Base-by-base conservation (phyloP, 805 yeast species). In the Grigorovia yakushimaensis region DNA sequence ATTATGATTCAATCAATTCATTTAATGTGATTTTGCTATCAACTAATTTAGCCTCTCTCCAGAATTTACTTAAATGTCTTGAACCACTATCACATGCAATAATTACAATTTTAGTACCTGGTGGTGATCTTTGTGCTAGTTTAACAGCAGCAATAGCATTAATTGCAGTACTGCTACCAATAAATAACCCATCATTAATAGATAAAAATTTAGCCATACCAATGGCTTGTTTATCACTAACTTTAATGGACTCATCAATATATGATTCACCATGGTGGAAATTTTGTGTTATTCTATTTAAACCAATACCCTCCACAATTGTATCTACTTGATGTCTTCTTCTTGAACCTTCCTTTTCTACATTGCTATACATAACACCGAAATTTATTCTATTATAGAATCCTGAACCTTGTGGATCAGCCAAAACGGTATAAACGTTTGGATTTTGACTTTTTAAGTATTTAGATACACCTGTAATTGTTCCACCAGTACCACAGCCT, bases 401-500 rank as follows among this genome's bases (percentile, higher is more conserved):
- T 0, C 98, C 98, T 15, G 93, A 82, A 0, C 98, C 98, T 58
- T 88, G 97, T 0, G 98, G 98, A 64, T 91, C 98, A 0, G 97
- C 96, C 27, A 93, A 68, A 2, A 86, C 73, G 1, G 83, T 75
- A 41, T 66, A 70, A 0, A 83, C 59, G 17, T 70, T 58, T 27
- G 33, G 10, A 2, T 60, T 41, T 36, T 69, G 61, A 45, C 71
- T 76, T 58, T 81, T 87, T 57, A 91, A 72, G 65, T 73, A 93
- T 50, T 73, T 73, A 3, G 95, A 77, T 24, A 88, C 88, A 47
- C 98, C 98, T n/a, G 95, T 73, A 42, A 91, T 87, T 1, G 98
- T 93, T 48, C 98, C 98, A 45, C 93, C 98, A 0, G 98, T 91
- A 10, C 98, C 98, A 33, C 95, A 85, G 0, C 98, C 98, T 2